Base-by-base conservation (phyloP, 1,284 basidiomycete species). In the Sphaerobolus stellatus region DNA sequence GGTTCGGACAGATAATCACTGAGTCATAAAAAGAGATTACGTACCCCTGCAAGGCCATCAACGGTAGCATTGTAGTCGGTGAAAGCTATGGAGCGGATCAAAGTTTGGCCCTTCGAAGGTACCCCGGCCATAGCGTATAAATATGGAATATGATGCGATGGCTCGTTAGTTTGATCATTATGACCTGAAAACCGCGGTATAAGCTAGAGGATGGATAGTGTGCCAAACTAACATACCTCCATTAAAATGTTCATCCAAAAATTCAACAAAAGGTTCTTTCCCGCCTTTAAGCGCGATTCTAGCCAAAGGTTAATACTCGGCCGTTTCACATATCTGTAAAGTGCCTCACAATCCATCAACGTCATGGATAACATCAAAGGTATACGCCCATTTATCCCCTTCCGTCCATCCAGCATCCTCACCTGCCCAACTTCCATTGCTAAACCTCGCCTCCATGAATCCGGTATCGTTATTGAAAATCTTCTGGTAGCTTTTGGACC, bases 101-200 rank as follows among this genome's bases (percentile, higher is more conserved):
- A 80, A 54, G 80, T 76, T 66, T 92, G 90, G 0, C 87, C 79
- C 61, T 84, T 86, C 47, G 77, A 81, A 1, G 90, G 82, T 0
- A 84, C 82, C 0, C 82, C 85, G 0, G 88, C 83, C 1, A 90
- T 70, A 0, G 84, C 73, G 63, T 93, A 93, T 33, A 93, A 75
- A 68, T 92, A 93, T 0, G 91, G 90, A 36, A 91, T 89, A 62
- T 91, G 88, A 57, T 90, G 88, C 1, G 87, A 89, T 1, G 87
- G 87, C 85, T 92, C 90, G 63, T 93, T 94, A 1, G 84, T 86
- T 62, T 92, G 90, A 60, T 90, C 83, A 62, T 92, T 92, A 64
- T 92, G 88, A 0, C 86, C 89, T 76, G 24, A 27, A n/a, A 57
- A 33, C 16, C 24, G 24, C 33, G 29, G 11, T 8, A n/a, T 59